Base-by-base conservation (phyloP, 139 green algal genomes). In the Picochlorum sp. region DNA sequence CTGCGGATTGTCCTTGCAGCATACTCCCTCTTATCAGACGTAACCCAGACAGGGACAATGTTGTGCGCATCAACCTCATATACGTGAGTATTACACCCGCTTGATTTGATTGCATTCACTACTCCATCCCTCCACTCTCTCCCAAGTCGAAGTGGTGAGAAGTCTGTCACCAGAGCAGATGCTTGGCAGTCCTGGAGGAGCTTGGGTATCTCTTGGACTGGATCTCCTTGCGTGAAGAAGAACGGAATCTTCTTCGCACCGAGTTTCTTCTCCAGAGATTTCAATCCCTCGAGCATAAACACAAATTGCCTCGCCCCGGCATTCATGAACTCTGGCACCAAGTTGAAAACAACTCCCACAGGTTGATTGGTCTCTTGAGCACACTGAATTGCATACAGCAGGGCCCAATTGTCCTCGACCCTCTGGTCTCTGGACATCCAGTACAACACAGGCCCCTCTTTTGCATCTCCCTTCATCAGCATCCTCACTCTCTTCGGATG, bases 41-140 rank as follows among this genome's bases (percentile, higher is more conserved):
- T 85, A 54, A 81, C 76, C 92, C 92, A 98, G 20, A 86, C 77
- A 1, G 93, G 93, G 26, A 98, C 86, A 11, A 97, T 74, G 68
- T 97, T 98, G 87, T 98, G 93, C 0, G 93, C 88, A 56, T 98
- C 93, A 65, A 98, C 93, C 74, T 97, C 86, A 45, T 88, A 69
- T 34, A 93, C 73, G 0, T 14, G 34, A 4, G 34, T 41, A 14
- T 9, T 41, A 13, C 8, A 11, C 8, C 34, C 34, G 7, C 7
- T 11, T 41, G 34, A 41, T 5, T 38, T 50, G 0, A 49, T 3
- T 77, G 68, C 70, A 81, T 75, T 34, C 56, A 4, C 20, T 34
- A 94, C 83, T 50, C 76, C 57, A 3, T 83, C 71, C 3, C 80
- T 69, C 91, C 91, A 97, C 54, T 81, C 37, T 14, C 78, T 60